Base-by-base conservation (phyloP, 805 yeast species). In the Yarrowia sp. region DNA sequence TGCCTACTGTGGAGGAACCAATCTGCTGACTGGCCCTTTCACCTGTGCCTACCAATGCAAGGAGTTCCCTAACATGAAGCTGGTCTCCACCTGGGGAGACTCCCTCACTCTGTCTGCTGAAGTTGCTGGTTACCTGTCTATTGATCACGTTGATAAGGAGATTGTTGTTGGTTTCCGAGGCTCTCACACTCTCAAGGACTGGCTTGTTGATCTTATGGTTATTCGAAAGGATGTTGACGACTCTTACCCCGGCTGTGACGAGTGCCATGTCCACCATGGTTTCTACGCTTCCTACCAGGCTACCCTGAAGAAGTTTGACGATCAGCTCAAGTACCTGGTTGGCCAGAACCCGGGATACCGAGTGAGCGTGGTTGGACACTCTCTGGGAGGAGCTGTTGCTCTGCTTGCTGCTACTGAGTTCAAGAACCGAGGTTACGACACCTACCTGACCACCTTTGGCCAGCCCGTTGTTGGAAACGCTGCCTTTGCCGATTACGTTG, bases 351-450 rank as follows among this genome's bases (percentile, higher is more conserved):
- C 86, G 0, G 82, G 80, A 19, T 88, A 87, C 74, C 74, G 80
- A 36, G 69, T 89, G 2, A 81, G 83, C 2, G 80, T 88, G 0
- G 79, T 86, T 0, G 95, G 96, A 0, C 96, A 90, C 76, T 90
- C 95, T 0, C 77, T 90, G 48, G 93, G 92, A 2, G 95, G 88
- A 7, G 92, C 92, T 0, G 76, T 88, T 61, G 88, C 92, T 1
- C 77, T 81, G 3, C 77, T 90, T 40, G 82, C 85, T 11, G 93
- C 89, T 0, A 79, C 86, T 26, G 94, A 89, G 72, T 80, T 88
- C 63, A 48, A 46, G 35, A 73, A 85, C 19, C 71, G 84, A 74
- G 91, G 91, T 0, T 78, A 77, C 70, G 75, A 84, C 8, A 88
- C 90, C 0, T 74, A 82, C 45, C 85, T 88, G 0, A 76, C 89